A percentile compares a stretch with the other conserved stretches of the same genome.
Conservation (phyloP, 768 basidiomycete species). For the Royoungia palumana region DNA sequence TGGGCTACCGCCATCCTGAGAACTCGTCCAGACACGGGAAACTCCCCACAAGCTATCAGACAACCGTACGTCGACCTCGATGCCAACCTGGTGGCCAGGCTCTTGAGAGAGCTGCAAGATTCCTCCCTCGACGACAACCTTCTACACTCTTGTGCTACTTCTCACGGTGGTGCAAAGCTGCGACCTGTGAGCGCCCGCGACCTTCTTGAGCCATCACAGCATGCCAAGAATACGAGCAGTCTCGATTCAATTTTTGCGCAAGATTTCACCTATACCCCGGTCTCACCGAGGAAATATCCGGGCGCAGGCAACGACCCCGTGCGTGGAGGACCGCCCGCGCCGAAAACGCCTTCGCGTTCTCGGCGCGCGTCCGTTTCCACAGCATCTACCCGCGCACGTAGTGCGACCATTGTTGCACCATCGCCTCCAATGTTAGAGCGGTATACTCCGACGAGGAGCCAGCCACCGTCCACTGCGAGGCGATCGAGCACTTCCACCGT, state of each 20-base stretch:
- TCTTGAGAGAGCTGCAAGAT: conserved; percentile 23
- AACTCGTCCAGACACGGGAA: conserved; percentile 20
- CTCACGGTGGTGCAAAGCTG: conserved; percentile 4
- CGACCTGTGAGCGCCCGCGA: conserved; percentile 23
- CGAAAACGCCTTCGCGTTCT: conserved; percentile 20
- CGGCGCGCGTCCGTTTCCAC: conserved; percentile 17
- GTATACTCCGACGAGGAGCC: conserved; percentile 3
- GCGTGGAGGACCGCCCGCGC: conserved; percentile 5
- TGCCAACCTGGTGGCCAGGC: conserved; percentile 14
- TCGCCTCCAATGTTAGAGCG: conserved; percentile 4
- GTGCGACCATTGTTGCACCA: conserved; percentile 12
- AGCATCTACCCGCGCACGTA: conserved; percentile 14
- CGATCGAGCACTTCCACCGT: conserved; percentile 1
- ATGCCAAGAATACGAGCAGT: conserved; percentile 5
- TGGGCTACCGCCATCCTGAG: conserved; percentile 45
- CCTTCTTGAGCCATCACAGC: conserved; percentile 19
- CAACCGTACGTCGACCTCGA: conserved; percentile 29
- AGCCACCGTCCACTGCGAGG: background rate
- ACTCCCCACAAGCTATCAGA: conserved; percentile 15
- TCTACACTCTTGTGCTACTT: background rate
- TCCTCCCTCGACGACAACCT: conserved; percentile 10
- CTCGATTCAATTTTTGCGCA: conserved; percentile 5
- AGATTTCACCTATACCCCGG: conserved; percentile 1
- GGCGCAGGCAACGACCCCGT: conserved; percentile 5
- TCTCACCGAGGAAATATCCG: conserved; percentile 9